phyloP scores from a whole-genome alignment of 805 yeast species.

The Diddensiella transvaalensis region DNA sequence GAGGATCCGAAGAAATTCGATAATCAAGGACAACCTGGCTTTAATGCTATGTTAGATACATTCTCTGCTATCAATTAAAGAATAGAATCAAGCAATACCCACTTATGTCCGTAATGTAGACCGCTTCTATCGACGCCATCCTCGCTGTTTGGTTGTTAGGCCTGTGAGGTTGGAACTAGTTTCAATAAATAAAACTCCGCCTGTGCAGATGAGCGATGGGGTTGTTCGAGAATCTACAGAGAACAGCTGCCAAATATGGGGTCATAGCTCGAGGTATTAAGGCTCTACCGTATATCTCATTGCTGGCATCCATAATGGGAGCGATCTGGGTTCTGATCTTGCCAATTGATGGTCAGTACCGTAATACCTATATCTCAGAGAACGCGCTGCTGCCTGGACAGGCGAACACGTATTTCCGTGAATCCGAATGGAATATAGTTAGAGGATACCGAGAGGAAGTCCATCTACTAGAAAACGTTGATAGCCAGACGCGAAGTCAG shows the following conservation, averaged over 20 bases:
- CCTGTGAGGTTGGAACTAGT: too few species aligned
- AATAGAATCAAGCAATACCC: too few species aligned
- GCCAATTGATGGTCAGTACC: constrained; percentile 77
- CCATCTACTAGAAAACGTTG: constrained; percentile 33
- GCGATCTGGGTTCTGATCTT: constrained; percentile 54
- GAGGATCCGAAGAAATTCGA: constrained; percentile 35
- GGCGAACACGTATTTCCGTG: constrained; percentile 86
- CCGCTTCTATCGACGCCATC: constrained; percentile 38
- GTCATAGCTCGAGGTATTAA: constrained; percentile 25
- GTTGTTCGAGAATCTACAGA: constrained; percentile 32
- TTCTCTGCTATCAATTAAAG: constrained; percentile 13
- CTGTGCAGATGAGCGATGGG: constrained; percentile 32
- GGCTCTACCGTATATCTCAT: constrained; percentile 30
- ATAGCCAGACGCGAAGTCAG: constrained; percentile 39
- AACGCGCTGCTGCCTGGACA: constrained; percentile 97
- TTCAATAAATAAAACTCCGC: background rate
- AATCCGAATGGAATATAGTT: constrained; percentile 88
- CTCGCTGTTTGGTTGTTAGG: background rate
- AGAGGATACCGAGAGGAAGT: constrained; percentile 76
- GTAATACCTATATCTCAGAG: constrained; percentile 85
- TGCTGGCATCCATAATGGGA: constrained; percentile 37
- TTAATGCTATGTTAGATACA: background rate
- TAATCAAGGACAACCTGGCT: constrained; percentile 39
- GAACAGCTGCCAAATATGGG: constrained; percentile 29
- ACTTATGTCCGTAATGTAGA: constrained; percentile 40